Percentiles rank a stretch among this genome's conserved stretches.
These are phyloP conservation scores for Gaertneriomyces semiglobifer DNA, from an alignment of 192 early-diverging fungal genomes.

Conservation along the genomic window DNA sequence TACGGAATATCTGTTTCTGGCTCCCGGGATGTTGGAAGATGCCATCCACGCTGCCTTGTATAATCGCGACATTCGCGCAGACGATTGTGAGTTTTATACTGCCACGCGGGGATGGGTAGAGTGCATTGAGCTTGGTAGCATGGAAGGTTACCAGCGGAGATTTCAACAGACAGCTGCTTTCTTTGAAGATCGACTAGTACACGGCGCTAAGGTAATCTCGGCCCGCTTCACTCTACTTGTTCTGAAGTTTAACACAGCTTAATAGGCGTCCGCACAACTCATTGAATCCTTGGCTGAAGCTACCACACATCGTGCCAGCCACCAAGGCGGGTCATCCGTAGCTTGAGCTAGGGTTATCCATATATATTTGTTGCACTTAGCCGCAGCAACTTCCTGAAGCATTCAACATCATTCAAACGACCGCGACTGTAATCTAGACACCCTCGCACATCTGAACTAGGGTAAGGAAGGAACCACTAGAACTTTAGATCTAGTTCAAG, in stretches of 20 bases:
- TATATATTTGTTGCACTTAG: too few species aligned
- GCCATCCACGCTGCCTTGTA: conserved; percentile 79
- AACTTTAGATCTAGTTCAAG: too few species aligned
- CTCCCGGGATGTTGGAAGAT: conserved; percentile 76
- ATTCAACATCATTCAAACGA: too few species aligned
- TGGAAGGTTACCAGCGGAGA: conserved; percentile 77
- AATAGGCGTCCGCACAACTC: conserved; percentile 24
- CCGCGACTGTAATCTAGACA: too few species aligned
- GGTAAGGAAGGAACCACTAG: too few species aligned
- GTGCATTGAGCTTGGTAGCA: conserved; percentile 74
- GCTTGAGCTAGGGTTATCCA: too few species aligned
- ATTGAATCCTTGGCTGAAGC: conserved; percentile 21
- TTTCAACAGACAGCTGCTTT: conserved; percentile 84
- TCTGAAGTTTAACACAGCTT: neutral
- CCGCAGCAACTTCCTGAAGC: too few species aligned
- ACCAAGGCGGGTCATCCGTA: too few species aligned
- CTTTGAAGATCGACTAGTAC: conserved; percentile 61
- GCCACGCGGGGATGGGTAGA: conserved; percentile 91
- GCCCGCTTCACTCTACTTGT: neutral
- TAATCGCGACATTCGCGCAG: conserved; percentile 57
- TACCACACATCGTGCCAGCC: too few species aligned
- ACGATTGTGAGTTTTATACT: conserved; percentile 84
- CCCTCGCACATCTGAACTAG: too few species aligned
- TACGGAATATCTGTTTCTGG: conserved; percentile 88
- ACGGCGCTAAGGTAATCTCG: conserved; percentile 49